Conservation (phyloP, 2,329 filamentous ascomycete genomes). For the Botrytis tulipae region DNA sequence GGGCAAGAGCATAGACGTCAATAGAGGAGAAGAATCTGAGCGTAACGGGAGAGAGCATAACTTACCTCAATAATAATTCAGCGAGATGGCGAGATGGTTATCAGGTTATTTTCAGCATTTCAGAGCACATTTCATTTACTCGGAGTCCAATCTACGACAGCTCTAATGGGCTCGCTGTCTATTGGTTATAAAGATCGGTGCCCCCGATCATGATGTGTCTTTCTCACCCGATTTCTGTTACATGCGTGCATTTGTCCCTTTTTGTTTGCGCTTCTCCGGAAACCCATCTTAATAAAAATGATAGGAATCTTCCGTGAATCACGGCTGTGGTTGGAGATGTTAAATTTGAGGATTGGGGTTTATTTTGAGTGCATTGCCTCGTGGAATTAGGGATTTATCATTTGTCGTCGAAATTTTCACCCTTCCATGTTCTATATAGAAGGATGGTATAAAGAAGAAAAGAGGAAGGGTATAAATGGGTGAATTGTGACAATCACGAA, state of each 20-base stretch:
- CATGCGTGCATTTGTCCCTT: not conserved
- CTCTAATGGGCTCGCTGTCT: conserved; percentile 1
- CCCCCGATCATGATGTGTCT: not conserved
- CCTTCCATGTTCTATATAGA: not conserved
- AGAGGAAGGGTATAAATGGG: conserved; percentile 7
- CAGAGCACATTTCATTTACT: conserved; percentile 3
- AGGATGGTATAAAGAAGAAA: conserved; percentile 3
- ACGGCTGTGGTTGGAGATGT: not conserved
- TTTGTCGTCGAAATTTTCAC: not conserved
- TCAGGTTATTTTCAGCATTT: conserved; percentile 1
- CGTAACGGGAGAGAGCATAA: conserved; percentile 24
- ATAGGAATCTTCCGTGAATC: not conserved
- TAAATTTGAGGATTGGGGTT: not conserved
- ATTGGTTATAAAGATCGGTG: conserved; percentile 6
- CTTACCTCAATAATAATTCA: conserved; percentile 19
- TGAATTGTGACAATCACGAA: conserved; percentile 2
- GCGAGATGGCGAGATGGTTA: not conserved
- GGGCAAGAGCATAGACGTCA: conserved; percentile 37
- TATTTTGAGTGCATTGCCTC: not conserved
- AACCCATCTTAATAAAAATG: not conserved
- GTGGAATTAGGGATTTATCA: not conserved
- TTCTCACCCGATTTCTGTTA: not conserved
- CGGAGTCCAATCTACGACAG: not conserved
- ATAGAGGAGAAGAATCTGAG: conserved; percentile 30
- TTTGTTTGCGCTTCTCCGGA: not conserved